Conservation (phyloP, 2,329 filamentous ascomycete species). For the Pyricularia sp. region DNA sequence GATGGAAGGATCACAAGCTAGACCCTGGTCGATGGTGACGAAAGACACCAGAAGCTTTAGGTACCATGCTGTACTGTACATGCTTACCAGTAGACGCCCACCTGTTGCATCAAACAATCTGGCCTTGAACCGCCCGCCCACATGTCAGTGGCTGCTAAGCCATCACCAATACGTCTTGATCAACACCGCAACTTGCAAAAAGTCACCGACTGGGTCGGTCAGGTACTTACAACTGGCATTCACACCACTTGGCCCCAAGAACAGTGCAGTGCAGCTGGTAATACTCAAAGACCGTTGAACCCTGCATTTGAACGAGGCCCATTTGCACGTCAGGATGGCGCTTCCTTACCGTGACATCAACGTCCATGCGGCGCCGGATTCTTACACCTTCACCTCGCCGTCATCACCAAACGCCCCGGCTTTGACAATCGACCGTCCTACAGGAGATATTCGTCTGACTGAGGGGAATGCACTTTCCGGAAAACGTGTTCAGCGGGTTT, state of each 20-base stretch:
- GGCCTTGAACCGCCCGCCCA: background rate
- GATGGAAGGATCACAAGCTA: conserved; percentile 1
- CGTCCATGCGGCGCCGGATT: conserved; percentile 77
- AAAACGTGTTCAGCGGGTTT: conserved; percentile 61
- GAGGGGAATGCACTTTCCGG: conserved; percentile 64
- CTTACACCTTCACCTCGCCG: conserved; percentile 93
- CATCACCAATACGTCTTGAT: background rate
- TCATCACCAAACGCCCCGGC: conserved; percentile 82
- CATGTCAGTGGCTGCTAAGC: background rate
- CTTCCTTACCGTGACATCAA: conserved; percentile 92
- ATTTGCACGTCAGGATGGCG: conserved; percentile 15
- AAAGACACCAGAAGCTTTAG: background rate
- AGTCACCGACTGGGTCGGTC: background rate
- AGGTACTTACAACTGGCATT: background rate
- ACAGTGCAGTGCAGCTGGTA: background rate
- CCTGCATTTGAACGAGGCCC: background rate
- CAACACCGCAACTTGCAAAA: background rate
- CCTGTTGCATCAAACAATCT: background rate
- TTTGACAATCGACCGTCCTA: conserved; percentile 80
- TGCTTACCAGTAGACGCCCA: background rate
- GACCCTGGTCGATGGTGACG: background rate
- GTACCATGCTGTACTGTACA: background rate
- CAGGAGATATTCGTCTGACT: conserved; percentile 75
- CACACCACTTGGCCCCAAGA: background rate
- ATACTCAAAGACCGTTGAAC: background rate